phyloP scores from a whole-genome alignment of 352 stramenopile genomes.

The Thraustotheca clavata region DNA sequence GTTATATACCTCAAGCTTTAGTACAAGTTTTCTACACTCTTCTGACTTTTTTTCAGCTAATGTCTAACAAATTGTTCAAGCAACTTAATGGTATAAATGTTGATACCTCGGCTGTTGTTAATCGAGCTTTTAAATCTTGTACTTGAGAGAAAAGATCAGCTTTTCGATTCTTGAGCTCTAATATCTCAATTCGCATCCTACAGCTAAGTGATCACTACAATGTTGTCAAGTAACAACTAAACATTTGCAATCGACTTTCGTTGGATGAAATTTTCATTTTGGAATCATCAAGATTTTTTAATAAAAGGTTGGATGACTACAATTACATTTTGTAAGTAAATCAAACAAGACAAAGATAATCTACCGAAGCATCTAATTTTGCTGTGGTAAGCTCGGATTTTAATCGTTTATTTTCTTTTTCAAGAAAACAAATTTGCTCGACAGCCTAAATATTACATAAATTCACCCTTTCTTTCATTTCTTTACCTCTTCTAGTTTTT shows the following conservation, averaged over 20 bases:
- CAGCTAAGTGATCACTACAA: not conserved
- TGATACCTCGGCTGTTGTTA: constrained; percentile 29
- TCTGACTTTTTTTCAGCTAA: constrained; percentile 32
- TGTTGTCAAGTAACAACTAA: not conserved
- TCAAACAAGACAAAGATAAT: not conserved
- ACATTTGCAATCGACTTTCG: constrained; percentile 19
- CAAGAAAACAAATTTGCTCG: constrained; percentile 22
- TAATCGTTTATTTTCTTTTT: constrained; percentile 22
- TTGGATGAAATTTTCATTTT: constrained; percentile 13
- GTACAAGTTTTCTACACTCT: constrained; percentile 54
- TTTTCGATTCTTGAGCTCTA: constrained; percentile 23
- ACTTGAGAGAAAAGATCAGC: constrained; percentile 53
- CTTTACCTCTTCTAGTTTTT: constrained; percentile 59
- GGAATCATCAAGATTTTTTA: constrained; percentile 19
- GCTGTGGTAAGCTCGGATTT: constrained; percentile 16
- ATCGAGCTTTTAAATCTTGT: constrained; percentile 62
- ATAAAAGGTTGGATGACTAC: constrained; percentile 19
- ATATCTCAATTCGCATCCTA: constrained; percentile 22
- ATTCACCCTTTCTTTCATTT: not conserved
- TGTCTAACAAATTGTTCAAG: not conserved
- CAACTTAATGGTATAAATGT: not conserved
- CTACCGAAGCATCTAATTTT: constrained; percentile 17
- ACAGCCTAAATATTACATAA: not conserved
- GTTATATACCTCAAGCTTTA: constrained; percentile 46
- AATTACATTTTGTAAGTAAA: not conserved